Percentiles rank a stretch among this genome's conserved stretches.
Conservation (phyloP, 805 yeast species). For the Candida sphagnicola region DNA sequence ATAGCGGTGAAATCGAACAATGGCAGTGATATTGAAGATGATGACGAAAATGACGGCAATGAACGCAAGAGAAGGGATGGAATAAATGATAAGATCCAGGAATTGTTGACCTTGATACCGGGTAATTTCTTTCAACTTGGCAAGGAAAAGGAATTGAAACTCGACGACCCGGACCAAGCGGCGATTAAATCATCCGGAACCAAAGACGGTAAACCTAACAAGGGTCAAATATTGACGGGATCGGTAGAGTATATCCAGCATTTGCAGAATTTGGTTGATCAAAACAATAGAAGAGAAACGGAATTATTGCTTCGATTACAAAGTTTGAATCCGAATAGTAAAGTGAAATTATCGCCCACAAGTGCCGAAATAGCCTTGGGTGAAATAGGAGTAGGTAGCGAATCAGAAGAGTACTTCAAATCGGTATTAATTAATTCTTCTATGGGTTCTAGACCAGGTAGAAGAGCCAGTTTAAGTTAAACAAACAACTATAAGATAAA, state of each 20-base stretch:
- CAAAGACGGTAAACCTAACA: slow-evolving; percentile 80
- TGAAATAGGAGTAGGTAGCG: slow-evolving; percentile 79
- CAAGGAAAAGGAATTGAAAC: slow-evolving; percentile 14
- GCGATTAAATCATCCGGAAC: slow-evolving; percentile 49
- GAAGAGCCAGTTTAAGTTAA: slow-evolving; percentile 15
- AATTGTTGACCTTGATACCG: slow-evolving; percentile 35
- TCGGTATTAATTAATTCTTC: slow-evolving; percentile 18
- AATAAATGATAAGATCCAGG: slow-evolving; percentile 43
- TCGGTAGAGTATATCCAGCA: slow-evolving; percentile 68
- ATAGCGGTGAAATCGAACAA: slow-evolving; percentile 19
- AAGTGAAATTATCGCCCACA: slow-evolving; percentile 43
- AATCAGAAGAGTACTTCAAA: slow-evolving; percentile 44
- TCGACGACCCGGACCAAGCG: slow-evolving; percentile 17
- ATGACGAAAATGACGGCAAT: slow-evolving; percentile 32
- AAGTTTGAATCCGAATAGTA: slow-evolving; percentile 43
- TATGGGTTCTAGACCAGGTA: slow-evolving; percentile 16
- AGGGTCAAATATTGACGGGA: slow-evolving; percentile 75
- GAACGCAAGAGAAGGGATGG: slow-evolving; percentile 42
- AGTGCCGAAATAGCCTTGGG: slow-evolving; percentile 78
- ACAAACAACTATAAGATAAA: background rate
- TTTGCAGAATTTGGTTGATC: slow-evolving; percentile 71
- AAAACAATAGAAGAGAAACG: slow-evolving; percentile 73
- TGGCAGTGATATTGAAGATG: slow-evolving; percentile 18
- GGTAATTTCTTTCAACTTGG: slow-evolving; percentile 29
- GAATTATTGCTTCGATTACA: slow-evolving; percentile 62